phyloP scores from a whole-genome alignment of 805 yeast species.

The Cyberlindnera xylosilytica region DNA sequence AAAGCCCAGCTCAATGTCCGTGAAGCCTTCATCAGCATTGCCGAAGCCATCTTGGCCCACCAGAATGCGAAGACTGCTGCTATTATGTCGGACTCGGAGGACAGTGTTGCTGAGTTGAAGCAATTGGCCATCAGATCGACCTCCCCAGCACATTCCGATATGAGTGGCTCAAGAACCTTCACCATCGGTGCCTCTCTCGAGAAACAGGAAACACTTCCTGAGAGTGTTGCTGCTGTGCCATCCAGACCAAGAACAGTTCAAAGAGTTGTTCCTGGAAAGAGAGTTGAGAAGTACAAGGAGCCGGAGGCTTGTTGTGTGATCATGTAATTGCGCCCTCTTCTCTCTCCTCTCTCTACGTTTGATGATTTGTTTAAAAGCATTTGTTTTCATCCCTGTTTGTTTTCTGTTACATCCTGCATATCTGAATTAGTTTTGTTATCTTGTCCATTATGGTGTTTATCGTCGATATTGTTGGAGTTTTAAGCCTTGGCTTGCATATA shows the following conservation, averaged over 20 bases:
- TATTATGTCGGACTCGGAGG: slow-evolving; percentile 1
- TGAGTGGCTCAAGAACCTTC: slow-evolving; percentile 6
- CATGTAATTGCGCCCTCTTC: slow-evolving; percentile 7
- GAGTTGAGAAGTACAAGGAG: background rate
- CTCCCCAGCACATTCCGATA: slow-evolving; percentile 2
- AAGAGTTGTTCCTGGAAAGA: background rate
- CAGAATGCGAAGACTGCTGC: slow-evolving; percentile 1
- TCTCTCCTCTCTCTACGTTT: background rate
- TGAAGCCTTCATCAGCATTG: slow-evolving; percentile 16
- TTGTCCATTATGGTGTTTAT: no score
- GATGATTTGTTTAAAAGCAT: no score
- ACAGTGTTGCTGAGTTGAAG: background rate
- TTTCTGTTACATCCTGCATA: no score
- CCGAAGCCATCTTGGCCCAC: slow-evolving; percentile 1
- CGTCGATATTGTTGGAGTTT: no score
- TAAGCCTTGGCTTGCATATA: no score
- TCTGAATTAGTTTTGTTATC: background rate
- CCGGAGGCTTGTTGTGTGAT: slow-evolving; percentile 10
- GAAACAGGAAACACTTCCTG: background rate
- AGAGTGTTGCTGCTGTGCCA: no score
- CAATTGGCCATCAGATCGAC: background rate
- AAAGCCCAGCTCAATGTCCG: slow-evolving; percentile 16
- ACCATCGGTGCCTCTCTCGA: slow-evolving; percentile 15
- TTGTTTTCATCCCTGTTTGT: no score
- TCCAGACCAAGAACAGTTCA: no score